Evolutionary conservation across 1,139 yeast genomes (phyloP), one percentile per base, ranked within the genome.

Genomic region (Suhomyces choctaworum): DNA sequence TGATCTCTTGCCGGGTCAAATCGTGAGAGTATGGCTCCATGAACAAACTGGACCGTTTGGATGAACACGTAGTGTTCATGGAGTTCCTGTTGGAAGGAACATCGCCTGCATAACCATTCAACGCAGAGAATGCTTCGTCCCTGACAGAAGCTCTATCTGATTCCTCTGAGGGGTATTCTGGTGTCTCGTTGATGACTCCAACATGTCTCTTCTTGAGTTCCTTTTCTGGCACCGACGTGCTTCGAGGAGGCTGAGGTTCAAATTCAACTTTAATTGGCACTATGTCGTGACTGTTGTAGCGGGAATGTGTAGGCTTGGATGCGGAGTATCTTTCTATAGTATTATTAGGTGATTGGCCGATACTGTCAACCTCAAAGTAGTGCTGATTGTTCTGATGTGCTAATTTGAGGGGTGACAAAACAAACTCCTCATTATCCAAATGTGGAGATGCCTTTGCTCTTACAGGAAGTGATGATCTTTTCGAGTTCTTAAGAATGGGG

Each of bases 1-100:
- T 72, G 40, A 75, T 62, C 43, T 76, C 80, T 50, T 76, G 78
- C 30, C 66, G 60, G 22, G 75, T 67, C 42, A 64, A 60, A 32
- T 68, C 71, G 49, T 59, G 54, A 40, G 58, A 39, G 50, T 66
- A 48, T 23, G 46, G 48, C 32, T 62, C 67, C 50, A 65, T 50
- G 44, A 62, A 40, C 51, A 60, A 34, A 56, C 74, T 52, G 38
- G 76, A 58, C 44, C 72, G 48, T 52, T 70, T 57, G 40, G 69
- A 64, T 5, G 69, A 58, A n/a, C 54, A 47, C 11, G 48, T 45
- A 13, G 52, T 42, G 14, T 43, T 35, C 5, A 48, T 34, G 4
- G 62, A 54, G 29, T 54, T 53, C 19, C 64, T 39, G 31, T 54
- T 58, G 3, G 61, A 52, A 1, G 47, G 16, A n/a, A 42, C 13